phyloP scores from a whole-genome alignment of 2,329 filamentous ascomycete genomes.

The Cercospora beticola region DNA sequence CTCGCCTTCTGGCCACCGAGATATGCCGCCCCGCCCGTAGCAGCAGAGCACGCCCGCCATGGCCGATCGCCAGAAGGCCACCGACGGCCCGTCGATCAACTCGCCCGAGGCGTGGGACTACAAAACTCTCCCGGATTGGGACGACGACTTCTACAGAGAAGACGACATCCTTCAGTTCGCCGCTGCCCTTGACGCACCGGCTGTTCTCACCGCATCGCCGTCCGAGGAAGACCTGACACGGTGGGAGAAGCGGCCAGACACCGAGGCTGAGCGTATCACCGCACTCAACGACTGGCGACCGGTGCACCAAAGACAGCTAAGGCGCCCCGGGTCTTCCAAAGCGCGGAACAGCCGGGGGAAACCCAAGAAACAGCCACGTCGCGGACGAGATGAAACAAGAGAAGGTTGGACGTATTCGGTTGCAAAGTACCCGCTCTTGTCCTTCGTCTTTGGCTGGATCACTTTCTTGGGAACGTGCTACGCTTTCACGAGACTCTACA shows the following conservation, averaged over 20 bases:
- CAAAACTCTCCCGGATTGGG: conserved; percentile 71
- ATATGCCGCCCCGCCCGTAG: background rate
- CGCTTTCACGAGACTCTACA: conserved; percentile 79
- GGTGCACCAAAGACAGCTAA: conserved; percentile 65
- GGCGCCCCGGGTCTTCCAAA: conserved; percentile 34
- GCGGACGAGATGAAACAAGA: conserved; percentile 80
- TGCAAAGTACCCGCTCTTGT: conserved; percentile 86
- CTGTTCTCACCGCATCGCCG: conserved; percentile 51
- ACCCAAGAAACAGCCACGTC: conserved; percentile 43
- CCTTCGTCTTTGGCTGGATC: conserved; percentile 80
- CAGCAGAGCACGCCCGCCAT: conserved; percentile 31
- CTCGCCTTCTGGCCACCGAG: background rate
- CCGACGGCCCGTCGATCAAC: conserved; percentile 51
- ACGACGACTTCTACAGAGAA: conserved; percentile 72
- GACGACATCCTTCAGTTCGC: conserved; percentile 77
- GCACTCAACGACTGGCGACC: conserved; percentile 96
- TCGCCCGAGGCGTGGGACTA: conserved; percentile 61
- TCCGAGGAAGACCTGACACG: conserved; percentile 56
- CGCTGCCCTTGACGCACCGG: conserved; percentile 74
- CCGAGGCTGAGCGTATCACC: conserved; percentile 64
- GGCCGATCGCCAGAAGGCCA: conserved; percentile 47
- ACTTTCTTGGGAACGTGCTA: conserved; percentile 71
- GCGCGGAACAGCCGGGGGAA: conserved; percentile 30
- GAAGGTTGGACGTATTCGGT: conserved; percentile 89
- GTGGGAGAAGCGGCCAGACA: conserved; percentile 40